Evolutionary conservation across 2,329 filamentous ascomycete species (phyloP).

Genomic region (Alternaria postmessia): DNA sequence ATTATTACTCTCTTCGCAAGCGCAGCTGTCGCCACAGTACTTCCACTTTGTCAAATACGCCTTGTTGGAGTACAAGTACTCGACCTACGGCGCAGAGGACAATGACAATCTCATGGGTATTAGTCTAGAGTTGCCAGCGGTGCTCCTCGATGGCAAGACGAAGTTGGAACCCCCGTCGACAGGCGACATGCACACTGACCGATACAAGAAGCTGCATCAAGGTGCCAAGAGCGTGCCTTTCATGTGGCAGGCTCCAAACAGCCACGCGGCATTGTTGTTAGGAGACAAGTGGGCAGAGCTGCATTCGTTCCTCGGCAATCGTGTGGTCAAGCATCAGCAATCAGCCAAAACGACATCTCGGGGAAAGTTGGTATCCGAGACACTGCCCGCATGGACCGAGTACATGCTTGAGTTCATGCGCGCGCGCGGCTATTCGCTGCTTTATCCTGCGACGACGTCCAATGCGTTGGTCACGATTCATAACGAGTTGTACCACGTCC

Average conservation of each 20-base stretch:
- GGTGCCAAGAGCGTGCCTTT: constrained; percentile 65
- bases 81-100: constrained; percentile 58
- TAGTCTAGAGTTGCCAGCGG: constrained; percentile 76
- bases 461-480: constrained; percentile 75
- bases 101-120: constrained; percentile 73
- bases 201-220: constrained; percentile 35
- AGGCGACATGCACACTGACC: constrained; percentile 48
- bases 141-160: constrained; percentile 67
- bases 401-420: constrained; percentile 79
- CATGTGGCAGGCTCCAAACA: constrained; percentile 84
- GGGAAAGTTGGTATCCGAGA: constrained; percentile 65
- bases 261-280: constrained; percentile 81
- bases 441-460: constrained; percentile 73
- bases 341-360: constrained; percentile 33
- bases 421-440: constrained; percentile 76
- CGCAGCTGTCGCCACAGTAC: constrained; percentile 80
- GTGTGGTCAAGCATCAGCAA: constrained; percentile 56
- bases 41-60: constrained; percentile 86
- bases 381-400: constrained; percentile 79
- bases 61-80: constrained; percentile 80
- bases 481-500: constrained; percentile 73
- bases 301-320: constrained; percentile 77
- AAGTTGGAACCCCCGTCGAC: constrained; percentile 60
- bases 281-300: constrained; percentile 88
- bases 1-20: constrained; percentile 82